Evolutionary conservation across 371 early-diverging fungal genomes (phyloP).

Genomic region (Lichtheimia corymbifera): DNA sequence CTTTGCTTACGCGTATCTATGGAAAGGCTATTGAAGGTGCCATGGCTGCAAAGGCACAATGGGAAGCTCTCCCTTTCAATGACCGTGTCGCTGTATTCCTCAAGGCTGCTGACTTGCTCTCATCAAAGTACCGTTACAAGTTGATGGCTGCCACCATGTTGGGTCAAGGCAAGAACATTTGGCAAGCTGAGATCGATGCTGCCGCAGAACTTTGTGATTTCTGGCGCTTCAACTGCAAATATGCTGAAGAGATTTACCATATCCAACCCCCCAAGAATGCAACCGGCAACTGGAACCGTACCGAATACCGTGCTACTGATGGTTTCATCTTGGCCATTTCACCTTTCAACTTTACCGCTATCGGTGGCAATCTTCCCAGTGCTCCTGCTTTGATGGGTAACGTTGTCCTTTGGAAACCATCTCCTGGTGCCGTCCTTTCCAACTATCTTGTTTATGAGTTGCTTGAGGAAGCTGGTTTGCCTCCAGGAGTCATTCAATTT

Average conservation of each 20-base stretch:
- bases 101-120: slow-evolving; percentile 94
- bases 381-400: slow-evolving; percentile 98
- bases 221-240: slow-evolving; percentile 95
- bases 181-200: slow-evolving; percentile 99
- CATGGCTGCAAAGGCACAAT: slow-evolving; percentile 79
- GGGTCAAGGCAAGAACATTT: slow-evolving; percentile 98
- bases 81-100: slow-evolving; percentile 96
- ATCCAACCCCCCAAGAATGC: slow-evolving; percentile 93
- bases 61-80: slow-evolving; percentile 94
- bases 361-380: slow-evolving; percentile 92
- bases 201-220: slow-evolving; percentile 94
- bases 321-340: slow-evolving; percentile 96
- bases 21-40: slow-evolving; percentile 89
- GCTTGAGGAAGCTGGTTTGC: slow-evolving; percentile 94
- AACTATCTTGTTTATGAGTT: slow-evolving; percentile 92
- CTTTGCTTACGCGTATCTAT: background rate
- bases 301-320: slow-evolving; percentile 95
- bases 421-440: slow-evolving; percentile 83
- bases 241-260: slow-evolving; percentile 90
- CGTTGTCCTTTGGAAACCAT: slow-evolving; percentile 97
- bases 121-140: slow-evolving; percentile 87
- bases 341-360: slow-evolving; percentile 99
- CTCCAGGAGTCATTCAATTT: slow-evolving; percentile 97
- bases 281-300: slow-evolving; percentile 91
- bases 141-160: slow-evolving; percentile 97